Evolutionary conservation across 2,329 filamentous ascomycete genomes (phyloP).

Genomic region (Thelonectria olida): DNA sequence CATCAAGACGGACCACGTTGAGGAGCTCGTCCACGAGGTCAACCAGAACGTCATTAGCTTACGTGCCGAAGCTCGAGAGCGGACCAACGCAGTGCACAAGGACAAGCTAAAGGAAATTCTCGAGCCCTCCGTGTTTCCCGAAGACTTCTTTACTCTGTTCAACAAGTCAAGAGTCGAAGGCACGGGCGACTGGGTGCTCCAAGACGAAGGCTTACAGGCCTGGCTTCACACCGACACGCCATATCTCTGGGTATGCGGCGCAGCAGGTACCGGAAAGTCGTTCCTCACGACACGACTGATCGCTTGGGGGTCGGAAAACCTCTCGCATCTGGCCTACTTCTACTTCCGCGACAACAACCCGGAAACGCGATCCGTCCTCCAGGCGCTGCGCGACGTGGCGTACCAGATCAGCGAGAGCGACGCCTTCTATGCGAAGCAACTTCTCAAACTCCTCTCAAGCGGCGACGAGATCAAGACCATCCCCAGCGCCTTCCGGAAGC

Average conservation of each 20-base stretch:
- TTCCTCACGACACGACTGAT: slow-evolving; percentile 56
- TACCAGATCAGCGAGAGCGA: slow-evolving; percentile 58
- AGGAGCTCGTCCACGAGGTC: slow-evolving; percentile 46
- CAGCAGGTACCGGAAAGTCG: slow-evolving; percentile 57
- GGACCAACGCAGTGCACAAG: slow-evolving; percentile 43
- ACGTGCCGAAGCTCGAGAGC: slow-evolving; percentile 46
- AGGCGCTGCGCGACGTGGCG: slow-evolving; percentile 56
- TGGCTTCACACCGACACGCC: slow-evolving; percentile 52
- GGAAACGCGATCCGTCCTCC: slow-evolving; percentile 54
- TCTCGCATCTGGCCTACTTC: slow-evolving; percentile 53
- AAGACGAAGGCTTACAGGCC: slow-evolving; percentile 48
- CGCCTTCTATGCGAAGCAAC: slow-evolving; percentile 53
- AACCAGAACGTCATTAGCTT: slow-evolving; percentile 47
- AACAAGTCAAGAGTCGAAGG: slow-evolving; percentile 50
- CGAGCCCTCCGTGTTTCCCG: slow-evolving; percentile 52
- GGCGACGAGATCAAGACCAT: slow-evolving; percentile 54
- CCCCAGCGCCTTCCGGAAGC: slow-evolving; percentile 52
- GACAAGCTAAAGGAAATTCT: slow-evolving; percentile 52
- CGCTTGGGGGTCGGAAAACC: slow-evolving; percentile 47
- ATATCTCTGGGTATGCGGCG: slow-evolving; percentile 56
- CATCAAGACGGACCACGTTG: slow-evolving; percentile 47
- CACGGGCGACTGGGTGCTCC: slow-evolving; percentile 57
- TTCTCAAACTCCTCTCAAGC: slow-evolving; percentile 46
- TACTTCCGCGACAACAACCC: slow-evolving; percentile 60
- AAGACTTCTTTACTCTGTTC: slow-evolving; percentile 53